Conservation (phyloP, 768 basidiomycete genomes). For the Boletus subparvulus region DNA sequence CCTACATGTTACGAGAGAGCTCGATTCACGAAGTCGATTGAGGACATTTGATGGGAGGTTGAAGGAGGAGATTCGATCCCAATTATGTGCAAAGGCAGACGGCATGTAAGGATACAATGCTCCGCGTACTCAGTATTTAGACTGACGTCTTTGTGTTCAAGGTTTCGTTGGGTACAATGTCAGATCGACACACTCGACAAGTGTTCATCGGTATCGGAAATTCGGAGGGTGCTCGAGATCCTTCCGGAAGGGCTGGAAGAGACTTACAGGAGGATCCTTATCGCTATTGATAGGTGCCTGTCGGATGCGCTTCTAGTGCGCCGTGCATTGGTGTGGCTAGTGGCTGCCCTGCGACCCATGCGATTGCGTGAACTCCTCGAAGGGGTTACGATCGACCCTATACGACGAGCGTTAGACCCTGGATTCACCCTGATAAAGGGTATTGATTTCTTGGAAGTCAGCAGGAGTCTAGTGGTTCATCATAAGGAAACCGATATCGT, state of each 20-base stretch:
- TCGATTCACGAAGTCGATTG: conserved; percentile 8
- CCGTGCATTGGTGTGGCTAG: conserved; percentile 14
- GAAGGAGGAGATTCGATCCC: conserved; percentile 5
- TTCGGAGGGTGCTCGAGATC: conserved; percentile 2
- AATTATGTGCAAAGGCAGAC: conserved; percentile 11
- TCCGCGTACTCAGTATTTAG: neutral
- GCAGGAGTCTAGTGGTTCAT: conserved; percentile 10
- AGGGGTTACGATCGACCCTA: conserved; percentile 3
- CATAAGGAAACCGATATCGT: conserved; percentile 10
- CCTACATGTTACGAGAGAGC: conserved; percentile 5
- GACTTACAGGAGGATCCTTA: conserved; percentile 22
- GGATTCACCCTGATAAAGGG: neutral
- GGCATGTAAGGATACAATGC: conserved; percentile 17
- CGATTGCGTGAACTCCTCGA: conserved; percentile 8
- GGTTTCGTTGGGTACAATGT: conserved; percentile 20
- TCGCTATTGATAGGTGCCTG: neutral
- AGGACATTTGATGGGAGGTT: neutral
- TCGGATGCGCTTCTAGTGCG: neutral
- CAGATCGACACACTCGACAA: conserved; percentile 13
- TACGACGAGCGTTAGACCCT: neutral
- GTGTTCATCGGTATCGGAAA: neutral
- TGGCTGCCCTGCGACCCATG: conserved; percentile 7
- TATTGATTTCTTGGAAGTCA: neutral
- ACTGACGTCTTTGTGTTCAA: neutral
- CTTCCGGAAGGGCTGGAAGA: conserved; percentile 21